These are phyloP conservation scores for Mycena polygramma DNA, from an alignment of 768 basidiomycete genomes.

Conservation along the genomic window DNA sequence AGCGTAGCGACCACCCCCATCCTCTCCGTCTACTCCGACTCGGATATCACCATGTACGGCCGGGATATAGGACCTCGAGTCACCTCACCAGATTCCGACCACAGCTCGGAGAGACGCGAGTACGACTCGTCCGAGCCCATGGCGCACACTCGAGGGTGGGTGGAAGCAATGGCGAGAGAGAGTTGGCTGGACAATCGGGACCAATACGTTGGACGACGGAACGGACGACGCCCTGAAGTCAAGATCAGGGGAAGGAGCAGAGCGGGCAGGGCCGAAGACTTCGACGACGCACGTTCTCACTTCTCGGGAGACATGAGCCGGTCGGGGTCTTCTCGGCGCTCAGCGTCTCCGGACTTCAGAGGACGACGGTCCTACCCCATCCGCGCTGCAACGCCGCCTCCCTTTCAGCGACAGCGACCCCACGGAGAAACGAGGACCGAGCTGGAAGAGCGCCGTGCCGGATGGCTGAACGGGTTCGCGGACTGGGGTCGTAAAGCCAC, in stretches of 20 bases:
- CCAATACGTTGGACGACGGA: not conserved
- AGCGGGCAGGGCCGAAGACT: not conserved
- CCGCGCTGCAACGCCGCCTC: not conserved
- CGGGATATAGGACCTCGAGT: not conserved
- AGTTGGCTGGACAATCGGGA: not conserved
- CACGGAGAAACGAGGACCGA: not conserved
- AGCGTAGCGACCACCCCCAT: not conserved
- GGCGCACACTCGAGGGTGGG: not conserved
- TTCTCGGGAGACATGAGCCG: no score
- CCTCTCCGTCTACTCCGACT: not conserved
- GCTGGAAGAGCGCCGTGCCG: not conserved
- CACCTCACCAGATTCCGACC: no score
- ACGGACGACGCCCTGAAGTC: not conserved
- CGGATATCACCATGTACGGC: not conserved
- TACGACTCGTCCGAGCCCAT: not conserved
- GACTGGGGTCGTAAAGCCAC: not conserved
- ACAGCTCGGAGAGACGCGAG: constrained; percentile 5
- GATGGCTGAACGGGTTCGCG: not conserved
- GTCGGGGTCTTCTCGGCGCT: no score
- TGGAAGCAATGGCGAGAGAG: not conserved
- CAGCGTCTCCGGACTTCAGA: not conserved
- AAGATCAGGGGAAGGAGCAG: not conserved
- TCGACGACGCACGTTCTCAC: not conserved
- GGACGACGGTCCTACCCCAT: not conserved
- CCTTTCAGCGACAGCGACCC: not conserved